Evolutionary conservation across 2,329 filamentous ascomycete genomes (phyloP).

Genomic region (Colletotrichum sp.): DNA sequence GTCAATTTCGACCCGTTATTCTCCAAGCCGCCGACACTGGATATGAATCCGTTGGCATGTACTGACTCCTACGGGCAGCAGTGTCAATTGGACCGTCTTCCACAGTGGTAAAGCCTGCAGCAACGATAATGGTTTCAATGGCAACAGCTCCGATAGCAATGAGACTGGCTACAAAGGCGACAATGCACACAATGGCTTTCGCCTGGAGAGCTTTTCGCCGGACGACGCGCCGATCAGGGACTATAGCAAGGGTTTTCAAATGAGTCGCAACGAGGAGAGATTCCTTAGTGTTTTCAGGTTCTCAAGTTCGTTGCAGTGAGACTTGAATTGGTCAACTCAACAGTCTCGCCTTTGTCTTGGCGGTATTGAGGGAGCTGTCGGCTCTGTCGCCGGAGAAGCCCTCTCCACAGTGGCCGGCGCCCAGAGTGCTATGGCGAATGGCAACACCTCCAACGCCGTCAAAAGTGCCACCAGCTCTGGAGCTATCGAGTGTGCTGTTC

Average conservation of each 20-base stretch:
- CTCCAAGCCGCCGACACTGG: constrained; percentile 14
- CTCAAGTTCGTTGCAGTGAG: neutral
- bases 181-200: neutral
- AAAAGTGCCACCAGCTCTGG: neutral
- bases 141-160: neutral
- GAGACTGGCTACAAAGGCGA: neutral
- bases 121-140: constrained; percentile 13
- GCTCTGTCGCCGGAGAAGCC: neutral
- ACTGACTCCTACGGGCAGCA: constrained; percentile 24
- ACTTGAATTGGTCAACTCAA: neutral
- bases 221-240: neutral
- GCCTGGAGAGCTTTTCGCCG: neutral
- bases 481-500: neutral
- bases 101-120: constrained; percentile 20
- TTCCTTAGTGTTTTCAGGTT: neutral
- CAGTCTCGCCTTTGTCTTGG: neutral
- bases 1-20: constrained; percentile 32
- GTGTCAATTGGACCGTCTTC: neutral
- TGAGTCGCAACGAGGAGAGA: neutral
- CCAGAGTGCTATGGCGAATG: neutral
- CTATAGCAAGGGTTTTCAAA: neutral
- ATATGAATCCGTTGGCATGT: constrained; percentile 28
- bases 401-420: neutral
- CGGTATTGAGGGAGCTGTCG: neutral
- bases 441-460: neutral